Base-by-base conservation (phyloP, 257 asterid genomes). In the Plantago ovata region DNA sequence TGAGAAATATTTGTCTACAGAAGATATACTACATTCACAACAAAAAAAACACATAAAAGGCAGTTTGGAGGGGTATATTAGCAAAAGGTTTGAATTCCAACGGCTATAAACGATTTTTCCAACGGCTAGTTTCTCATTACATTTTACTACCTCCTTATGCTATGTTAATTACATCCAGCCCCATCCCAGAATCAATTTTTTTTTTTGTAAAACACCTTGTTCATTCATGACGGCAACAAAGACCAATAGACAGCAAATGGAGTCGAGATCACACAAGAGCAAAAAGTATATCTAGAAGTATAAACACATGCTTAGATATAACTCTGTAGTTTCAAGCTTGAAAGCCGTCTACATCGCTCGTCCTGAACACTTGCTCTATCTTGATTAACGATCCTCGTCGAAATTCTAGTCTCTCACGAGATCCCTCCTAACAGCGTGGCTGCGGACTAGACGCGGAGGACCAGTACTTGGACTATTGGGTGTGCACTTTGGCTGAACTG, bases 351-450 rank as follows among this genome's bases (percentile, higher is more conserved):
- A 38, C 32, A 21, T 51, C 19, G 61, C 45, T 45, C 44, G n/a
- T 10, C 21, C 36, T 47, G 53, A 46, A 33, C 56, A 56, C 69
- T 46, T n/a, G n/a, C n/a, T n/a, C 46, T 53, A 24, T 61, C 28
- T 23, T 48, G 58, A 60, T 75, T 81, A 83, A 56, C 71, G 86
- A 72, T 81, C 94, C 80, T 77, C 94, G 6, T 84, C 95, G 28
- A 89, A 86, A 58, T 84, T 86, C 97, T 94, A 89, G 83, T 86
- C 95, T 61, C 92, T 86, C 56, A 86, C 94, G 14, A 86, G 74
- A 73, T 89, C 97, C 78, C 97, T 79, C 72, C 93, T 78, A 20
- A 89, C 89, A 24, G 97, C 97, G 53, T 72, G 83, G 81, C 97
- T 89, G 63, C 95, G 65, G 67, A 86, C 97, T 0, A 89, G 81